Conservation (phyloP, 2,329 filamentous ascomycete species). For the Ceratocystis huliohia region DNA sequence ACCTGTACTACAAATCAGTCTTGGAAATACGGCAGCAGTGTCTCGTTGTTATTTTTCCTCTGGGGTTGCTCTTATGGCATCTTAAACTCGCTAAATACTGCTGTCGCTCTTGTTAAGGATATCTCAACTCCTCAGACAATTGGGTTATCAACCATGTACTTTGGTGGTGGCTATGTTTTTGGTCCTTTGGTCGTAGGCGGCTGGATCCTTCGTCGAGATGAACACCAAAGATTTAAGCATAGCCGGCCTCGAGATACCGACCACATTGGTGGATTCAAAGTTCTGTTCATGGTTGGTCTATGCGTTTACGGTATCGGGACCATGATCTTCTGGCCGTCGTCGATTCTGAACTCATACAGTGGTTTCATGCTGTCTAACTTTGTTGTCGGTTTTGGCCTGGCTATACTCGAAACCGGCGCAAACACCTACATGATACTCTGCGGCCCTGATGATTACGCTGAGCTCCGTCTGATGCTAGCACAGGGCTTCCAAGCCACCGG, state of each 20-base stretch:
- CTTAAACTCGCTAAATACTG: constrained; percentile 65
- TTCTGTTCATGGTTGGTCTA: constrained; percentile 66
- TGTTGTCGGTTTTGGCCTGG: constrained; percentile 64
- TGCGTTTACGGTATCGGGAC: constrained; percentile 62
- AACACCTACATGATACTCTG: constrained; percentile 63
- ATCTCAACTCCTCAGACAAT: constrained; percentile 51
- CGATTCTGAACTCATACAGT: constrained; percentile 58
- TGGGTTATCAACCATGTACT: constrained; percentile 58
- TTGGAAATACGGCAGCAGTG: constrained; percentile 57
- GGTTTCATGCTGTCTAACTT: constrained; percentile 66
- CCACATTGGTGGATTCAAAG: constrained; percentile 56
- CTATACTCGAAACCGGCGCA: constrained; percentile 66
- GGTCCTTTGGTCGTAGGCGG: constrained; percentile 57
- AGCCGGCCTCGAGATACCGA: constrained; percentile 31
- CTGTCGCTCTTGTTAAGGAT: constrained; percentile 49
- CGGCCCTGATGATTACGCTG: constrained; percentile 58
- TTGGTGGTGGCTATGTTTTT: constrained; percentile 55
- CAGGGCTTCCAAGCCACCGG: constrained; percentile 68
- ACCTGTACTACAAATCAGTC: constrained; percentile 51
- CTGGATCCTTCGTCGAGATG: constrained; percentile 56
- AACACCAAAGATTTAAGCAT: constrained; percentile 37
- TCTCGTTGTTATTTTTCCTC: constrained; percentile 71
- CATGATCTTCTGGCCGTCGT: constrained; percentile 78
- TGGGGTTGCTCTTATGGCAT: constrained; percentile 89
- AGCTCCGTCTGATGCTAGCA: constrained; percentile 61